Percentiles rank a stretch among this genome's conserved stretches.
Evolutionary conservation across 2,329 filamentous ascomycete genomes (phyloP).

Genomic region (Fusarium tupiense): DNA sequence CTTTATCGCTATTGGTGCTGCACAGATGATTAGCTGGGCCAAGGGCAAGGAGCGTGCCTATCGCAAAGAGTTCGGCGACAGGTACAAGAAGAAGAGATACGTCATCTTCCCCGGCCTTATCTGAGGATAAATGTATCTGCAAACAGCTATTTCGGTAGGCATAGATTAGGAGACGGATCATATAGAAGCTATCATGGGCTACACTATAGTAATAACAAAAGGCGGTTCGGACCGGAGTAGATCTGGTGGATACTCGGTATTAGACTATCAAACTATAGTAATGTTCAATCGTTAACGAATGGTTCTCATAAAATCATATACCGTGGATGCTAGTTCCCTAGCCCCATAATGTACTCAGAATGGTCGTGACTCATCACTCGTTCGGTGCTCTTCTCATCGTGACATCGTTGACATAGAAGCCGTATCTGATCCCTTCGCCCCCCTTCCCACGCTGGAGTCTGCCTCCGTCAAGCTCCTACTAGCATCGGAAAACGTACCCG

Average conservation of each 20-base stretch:
- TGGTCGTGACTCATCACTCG: slow-evolving; percentile 1
- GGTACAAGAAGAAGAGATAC: slow-evolving; percentile 94
- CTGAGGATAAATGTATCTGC: slow-evolving; percentile 50
- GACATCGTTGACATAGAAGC: slow-evolving; percentile 49
- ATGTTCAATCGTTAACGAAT: slow-evolving; percentile 2
- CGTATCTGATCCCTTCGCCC: slow-evolving; percentile 51
- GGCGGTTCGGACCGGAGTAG: neutral
- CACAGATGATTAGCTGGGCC: slow-evolving; percentile 88
- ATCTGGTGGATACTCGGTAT: slow-evolving; percentile 3
- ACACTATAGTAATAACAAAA: neutral
- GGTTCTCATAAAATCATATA: neutral
- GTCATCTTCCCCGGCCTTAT: slow-evolving; percentile 82
- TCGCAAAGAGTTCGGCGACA: slow-evolving; percentile 88
- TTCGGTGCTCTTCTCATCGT: slow-evolving; percentile 22
- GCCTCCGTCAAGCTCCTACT: slow-evolving; percentile 51
- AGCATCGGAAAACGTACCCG: slow-evolving; percentile 49
- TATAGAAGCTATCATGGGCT: neutral
- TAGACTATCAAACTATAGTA: neutral
- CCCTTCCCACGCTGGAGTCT: slow-evolving; percentile 48
- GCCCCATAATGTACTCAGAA: neutral
- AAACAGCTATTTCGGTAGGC: neutral
- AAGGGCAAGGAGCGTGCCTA: slow-evolving; percentile 92
- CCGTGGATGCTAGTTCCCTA: neutral
- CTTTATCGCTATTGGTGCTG: slow-evolving; percentile 77
- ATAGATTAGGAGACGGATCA: neutral